Evolutionary conservation across 1,284 basidiomycete species (phyloP).

Genomic region (Leccinum pallidistipes): DNA sequence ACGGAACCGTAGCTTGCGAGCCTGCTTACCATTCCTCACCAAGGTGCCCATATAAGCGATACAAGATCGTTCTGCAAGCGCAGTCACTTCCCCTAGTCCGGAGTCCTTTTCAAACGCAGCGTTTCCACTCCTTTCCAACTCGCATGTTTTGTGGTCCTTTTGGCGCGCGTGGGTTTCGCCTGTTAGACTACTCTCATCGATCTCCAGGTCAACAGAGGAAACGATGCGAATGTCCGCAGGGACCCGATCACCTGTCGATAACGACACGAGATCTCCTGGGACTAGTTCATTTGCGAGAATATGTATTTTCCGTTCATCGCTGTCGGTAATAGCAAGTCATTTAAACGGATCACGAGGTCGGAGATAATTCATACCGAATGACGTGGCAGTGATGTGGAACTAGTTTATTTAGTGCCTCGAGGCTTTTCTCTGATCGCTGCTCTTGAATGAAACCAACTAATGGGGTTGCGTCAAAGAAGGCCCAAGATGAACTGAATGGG

Average conservation of each 20-base stretch:
- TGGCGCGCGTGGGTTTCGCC: constrained; percentile 86
- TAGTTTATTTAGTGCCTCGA: constrained; percentile 94
- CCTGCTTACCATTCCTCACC: constrained; percentile 77
- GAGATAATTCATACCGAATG: constrained; percentile 55
- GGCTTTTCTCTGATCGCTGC: constrained; percentile 89
- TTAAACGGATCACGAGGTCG: background rate
- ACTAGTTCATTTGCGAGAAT: constrained; percentile 93
- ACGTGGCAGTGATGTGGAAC: constrained; percentile 96
- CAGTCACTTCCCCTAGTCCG: constrained; percentile 50
- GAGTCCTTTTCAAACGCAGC: constrained; percentile 15
- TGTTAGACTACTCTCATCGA: constrained; percentile 94
- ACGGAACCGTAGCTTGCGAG: background rate
- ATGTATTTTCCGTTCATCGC: constrained; percentile 73
- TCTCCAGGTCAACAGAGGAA: constrained; percentile 80
- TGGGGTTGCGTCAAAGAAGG: background rate
- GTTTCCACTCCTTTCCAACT: constrained; percentile 14
- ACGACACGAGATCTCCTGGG: constrained; percentile 90
- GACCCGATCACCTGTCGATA: constrained; percentile 91
- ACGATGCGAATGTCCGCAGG: constrained; percentile 91
- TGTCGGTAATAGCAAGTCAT: constrained; percentile 27
- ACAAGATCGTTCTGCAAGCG: constrained; percentile 85
- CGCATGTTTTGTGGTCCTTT: constrained; percentile 65
- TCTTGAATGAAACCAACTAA: constrained; percentile 96
- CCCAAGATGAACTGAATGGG: constrained; percentile 23
- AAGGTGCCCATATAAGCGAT: constrained; percentile 97